phyloP scores from a whole-genome alignment of 1,139 yeast species.

The Yamadazyma spencermartinsiae region DNA sequence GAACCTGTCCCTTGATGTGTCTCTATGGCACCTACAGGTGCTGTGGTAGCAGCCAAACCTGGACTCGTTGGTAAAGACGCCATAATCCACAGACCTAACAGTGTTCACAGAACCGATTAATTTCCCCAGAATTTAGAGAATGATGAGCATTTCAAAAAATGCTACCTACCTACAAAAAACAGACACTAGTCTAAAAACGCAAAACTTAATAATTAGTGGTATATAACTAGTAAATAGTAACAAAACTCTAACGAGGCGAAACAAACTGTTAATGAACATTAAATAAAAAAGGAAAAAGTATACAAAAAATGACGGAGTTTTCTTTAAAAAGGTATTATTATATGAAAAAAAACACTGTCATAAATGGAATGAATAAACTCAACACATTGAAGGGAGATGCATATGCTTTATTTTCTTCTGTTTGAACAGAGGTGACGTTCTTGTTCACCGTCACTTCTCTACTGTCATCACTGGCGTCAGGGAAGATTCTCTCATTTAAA shows the following conservation, averaged over 20 bases:
- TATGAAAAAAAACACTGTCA: slow-evolving; percentile 1
- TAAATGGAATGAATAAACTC: neutral
- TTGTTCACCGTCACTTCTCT: slow-evolving; percentile 6
- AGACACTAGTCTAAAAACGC: neutral
- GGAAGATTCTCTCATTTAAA: slow-evolving; percentile 40
- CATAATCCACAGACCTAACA: neutral
- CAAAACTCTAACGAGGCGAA: neutral
- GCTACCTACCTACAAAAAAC: neutral
- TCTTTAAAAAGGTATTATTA: slow-evolving; percentile 1
- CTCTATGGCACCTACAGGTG: neutral
- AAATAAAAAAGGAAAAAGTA: neutral
- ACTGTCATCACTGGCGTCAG: slow-evolving; percentile 20
- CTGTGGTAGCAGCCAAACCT: neutral
- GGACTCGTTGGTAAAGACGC: slow-evolving; percentile 1
- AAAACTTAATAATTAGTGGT: neutral
- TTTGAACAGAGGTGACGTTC: slow-evolving; percentile 5
- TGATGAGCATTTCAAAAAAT: neutral
- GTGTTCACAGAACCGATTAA: too few species aligned
- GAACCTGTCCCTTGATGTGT: neutral
- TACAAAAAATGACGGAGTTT: neutral
- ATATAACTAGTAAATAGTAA: neutral
- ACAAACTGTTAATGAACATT: neutral
- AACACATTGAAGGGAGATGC: neutral
- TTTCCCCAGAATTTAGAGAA: neutral
- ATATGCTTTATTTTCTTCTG: slow-evolving; percentile 4